A percentile compares a stretch with the other conserved stretches of the same genome.
These are phyloP conservation scores for Leucosporidium creatinivorum DNA, from an alignment of 768 basidiomycete species.

Conservation along the genomic window DNA sequence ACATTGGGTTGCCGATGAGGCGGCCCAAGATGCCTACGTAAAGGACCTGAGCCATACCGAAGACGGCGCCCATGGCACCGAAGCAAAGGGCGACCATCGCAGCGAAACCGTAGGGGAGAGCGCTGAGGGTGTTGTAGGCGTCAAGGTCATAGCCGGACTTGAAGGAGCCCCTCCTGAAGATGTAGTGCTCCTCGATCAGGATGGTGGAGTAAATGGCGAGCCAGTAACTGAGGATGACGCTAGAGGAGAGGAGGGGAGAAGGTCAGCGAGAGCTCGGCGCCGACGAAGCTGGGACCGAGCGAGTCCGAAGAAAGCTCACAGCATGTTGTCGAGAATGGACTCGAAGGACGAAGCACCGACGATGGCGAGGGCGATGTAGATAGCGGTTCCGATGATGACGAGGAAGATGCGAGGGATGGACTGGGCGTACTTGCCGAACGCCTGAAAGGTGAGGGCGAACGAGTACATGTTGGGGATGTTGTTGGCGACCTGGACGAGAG, in stretches of 20 bases:
- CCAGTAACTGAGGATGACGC: slow-evolving; percentile 46
- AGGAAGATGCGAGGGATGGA: slow-evolving; percentile 44
- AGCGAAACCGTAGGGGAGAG: slow-evolving; percentile 45
- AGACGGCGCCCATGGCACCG: slow-evolving; percentile 45
- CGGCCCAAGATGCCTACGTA: slow-evolving; percentile 32
- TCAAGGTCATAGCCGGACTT: slow-evolving; percentile 44
- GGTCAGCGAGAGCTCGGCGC: too few species aligned
- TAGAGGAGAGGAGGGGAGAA: too few species aligned
- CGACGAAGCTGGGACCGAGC: too few species aligned
- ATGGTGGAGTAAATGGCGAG: slow-evolving; percentile 50
- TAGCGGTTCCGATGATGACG: slow-evolving; percentile 33
- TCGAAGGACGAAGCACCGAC: slow-evolving; percentile 49
- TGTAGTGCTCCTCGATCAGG: slow-evolving; percentile 50
- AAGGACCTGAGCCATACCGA: slow-evolving; percentile 44
- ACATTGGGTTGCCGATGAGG: slow-evolving; percentile 32
- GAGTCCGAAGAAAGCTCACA: too few species aligned
- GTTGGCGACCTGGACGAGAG: slow-evolving; percentile 41
- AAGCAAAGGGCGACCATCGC: slow-evolving; percentile 41
- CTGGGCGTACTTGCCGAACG: slow-evolving; percentile 46
- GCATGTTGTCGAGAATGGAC: slow-evolving; percentile 43
- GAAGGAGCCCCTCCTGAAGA: slow-evolving; percentile 46
- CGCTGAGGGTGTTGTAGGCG: slow-evolving; percentile 40
- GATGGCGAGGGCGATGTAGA: slow-evolving; percentile 48
- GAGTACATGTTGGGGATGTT: slow-evolving; percentile 34
- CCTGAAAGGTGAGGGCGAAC: slow-evolving; percentile 40